phyloP scores from a whole-genome alignment of 768 basidiomycete species.

The Amyloporia xantha region DNA sequence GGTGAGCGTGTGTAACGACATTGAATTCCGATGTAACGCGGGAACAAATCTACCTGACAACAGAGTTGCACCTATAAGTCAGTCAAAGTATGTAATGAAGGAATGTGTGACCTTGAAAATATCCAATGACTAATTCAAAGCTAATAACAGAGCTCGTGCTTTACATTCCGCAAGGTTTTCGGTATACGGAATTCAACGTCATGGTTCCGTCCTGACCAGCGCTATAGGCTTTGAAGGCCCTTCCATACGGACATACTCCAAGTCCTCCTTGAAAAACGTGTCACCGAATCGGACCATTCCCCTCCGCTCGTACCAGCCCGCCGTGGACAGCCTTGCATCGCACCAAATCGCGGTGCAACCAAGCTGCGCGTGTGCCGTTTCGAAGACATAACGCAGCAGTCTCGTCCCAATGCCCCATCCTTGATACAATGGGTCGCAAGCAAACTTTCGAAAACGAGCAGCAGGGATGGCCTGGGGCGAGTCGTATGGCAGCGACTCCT shows the following conservation, averaged over 20 bases:
- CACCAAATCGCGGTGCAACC: slow-evolving; percentile 46
- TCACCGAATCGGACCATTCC: slow-evolving; percentile 45
- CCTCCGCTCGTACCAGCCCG: slow-evolving; percentile 46
- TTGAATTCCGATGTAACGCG: no score
- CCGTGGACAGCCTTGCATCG: slow-evolving; percentile 42
- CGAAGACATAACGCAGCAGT: slow-evolving; percentile 37
- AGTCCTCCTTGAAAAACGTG: slow-evolving; percentile 44
- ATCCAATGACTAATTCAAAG: no score
- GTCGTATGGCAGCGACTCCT: slow-evolving; percentile 30
- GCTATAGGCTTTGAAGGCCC: no score
- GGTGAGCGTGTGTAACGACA: no score
- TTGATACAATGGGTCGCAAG: slow-evolving; percentile 46
- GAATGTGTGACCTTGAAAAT: no score
- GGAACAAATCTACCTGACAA: no score
- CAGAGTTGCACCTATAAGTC: no score
- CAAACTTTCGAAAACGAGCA: slow-evolving; percentile 56
- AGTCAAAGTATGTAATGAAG: no score
- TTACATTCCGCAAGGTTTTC: no score
- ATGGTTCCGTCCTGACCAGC: no score
- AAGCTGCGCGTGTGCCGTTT: slow-evolving; percentile 33
- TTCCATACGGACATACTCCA: slow-evolving; percentile 51
- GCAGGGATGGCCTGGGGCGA: slow-evolving; percentile 23
- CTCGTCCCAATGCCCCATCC: slow-evolving; percentile 45
- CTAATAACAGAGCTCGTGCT: no score
- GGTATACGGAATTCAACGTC: no score